phyloP scores from a whole-genome alignment of 352 stramenopile genomes.

The Blastocystis sp. region DNA sequence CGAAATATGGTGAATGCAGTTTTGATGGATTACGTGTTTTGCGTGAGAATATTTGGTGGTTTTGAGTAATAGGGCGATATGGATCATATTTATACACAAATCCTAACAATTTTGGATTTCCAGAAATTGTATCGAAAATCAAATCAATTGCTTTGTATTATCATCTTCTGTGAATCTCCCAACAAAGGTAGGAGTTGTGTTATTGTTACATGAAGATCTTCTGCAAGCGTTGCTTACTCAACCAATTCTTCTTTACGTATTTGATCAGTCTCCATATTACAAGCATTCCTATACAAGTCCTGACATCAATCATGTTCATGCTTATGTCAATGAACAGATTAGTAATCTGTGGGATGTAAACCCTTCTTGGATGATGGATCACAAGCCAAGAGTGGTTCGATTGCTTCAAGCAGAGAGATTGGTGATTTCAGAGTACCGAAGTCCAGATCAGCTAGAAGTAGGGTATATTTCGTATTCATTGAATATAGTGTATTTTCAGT shows the following conservation, averaged over 20 bases:
- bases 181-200: not conserved
- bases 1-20: not conserved
- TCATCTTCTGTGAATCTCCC: slow-evolving; percentile 3
- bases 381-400: not conserved
- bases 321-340: not conserved
- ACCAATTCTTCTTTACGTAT: slow-evolving; percentile 37
- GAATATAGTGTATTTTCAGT: slow-evolving; percentile 34
- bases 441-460: slow-evolving; percentile 24
- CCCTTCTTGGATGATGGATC: not conserved
- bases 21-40: slow-evolving; percentile 43
- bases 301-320: not conserved
- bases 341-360: not conserved
- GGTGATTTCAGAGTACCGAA: not conserved
- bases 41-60: not conserved
- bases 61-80: not conserved
- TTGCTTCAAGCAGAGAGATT: slow-evolving; percentile 25
- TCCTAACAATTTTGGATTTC: slow-evolving; percentile 10
- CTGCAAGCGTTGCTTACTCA: not conserved
- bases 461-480: not conserved
- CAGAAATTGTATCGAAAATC: not conserved
- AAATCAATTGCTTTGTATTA: slow-evolving; percentile 1
- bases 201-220: not conserved
- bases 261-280: slow-evolving; percentile 41
- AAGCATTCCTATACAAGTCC: slow-evolving; percentile 6
- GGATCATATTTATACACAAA: not conserved